Base-by-base conservation (phyloP, 2,329 filamentous ascomycete species). In the Calonectria pseudoreteaudii region DNA sequence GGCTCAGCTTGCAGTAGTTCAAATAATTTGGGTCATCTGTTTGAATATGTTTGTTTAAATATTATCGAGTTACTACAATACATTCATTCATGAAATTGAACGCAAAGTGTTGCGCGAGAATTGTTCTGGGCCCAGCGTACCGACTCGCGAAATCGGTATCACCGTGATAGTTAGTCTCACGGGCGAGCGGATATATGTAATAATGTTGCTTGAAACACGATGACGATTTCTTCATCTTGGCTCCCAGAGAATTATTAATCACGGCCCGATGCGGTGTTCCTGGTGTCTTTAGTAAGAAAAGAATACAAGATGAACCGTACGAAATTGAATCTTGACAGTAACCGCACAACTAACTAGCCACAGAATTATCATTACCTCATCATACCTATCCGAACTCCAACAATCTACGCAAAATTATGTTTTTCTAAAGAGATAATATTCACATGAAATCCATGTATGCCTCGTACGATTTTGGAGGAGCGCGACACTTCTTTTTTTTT, bases 1-100 rank as follows among this genome's bases (percentile, higher is more conserved):
- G 78, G 78, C 56, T 36, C 13, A 28, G 28, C 16, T 58, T 20
- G 11, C 50, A 58, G 20, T 28, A 58, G 26, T 58, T n/a, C 20
- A 68, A 47, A 36, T 58, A 58, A 28, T 5, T 34, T 49, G 34
- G 11, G 20, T 6, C 10, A 16, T 23, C 6, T 18, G 20, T 23
- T n/a, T 49, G 28, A 34, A 47, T 47, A 47, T 2, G n/a, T 4
- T 31, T 31, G 26, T 26, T 31, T 20, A 38, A 18, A 38, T 41
- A 26, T 62, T 9, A 18, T 6, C 41, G 36, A 20, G 30, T 28
- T 30, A 62, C n/a, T 41, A 41, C 14, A 10, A 28, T 3, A 5
- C 7, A 20, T 28, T 20, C 26, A 20, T 41, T 20, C 26, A 20
- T 41, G 26, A 44, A 28, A n/a, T 28, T 30, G 26, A 11, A 16